phyloP scores from a whole-genome alignment of 805 yeast genomes.

The Wickerhamomyces chambardii region DNA sequence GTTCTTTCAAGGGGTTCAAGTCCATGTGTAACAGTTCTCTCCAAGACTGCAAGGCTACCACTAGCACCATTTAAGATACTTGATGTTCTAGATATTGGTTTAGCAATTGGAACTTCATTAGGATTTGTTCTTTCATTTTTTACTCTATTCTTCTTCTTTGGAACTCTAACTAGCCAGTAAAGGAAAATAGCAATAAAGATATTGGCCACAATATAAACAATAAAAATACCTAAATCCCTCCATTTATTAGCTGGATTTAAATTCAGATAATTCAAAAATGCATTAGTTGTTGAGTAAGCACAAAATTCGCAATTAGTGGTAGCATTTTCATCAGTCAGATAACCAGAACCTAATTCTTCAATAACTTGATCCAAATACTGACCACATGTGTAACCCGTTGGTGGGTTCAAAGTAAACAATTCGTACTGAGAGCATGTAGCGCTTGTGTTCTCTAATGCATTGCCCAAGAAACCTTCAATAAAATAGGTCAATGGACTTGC shows the following conservation, averaged over 20 bases:
- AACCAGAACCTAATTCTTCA: conserved; percentile 18
- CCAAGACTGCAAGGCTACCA: too few relatives aligned
- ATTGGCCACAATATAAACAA: conserved; percentile 39
- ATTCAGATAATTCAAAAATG: conserved; percentile 30
- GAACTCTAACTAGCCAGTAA: conserved; percentile 60
- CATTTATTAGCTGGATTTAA: conserved; percentile 30
- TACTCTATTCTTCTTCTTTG: conserved; percentile 24
- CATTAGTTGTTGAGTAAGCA: conserved; percentile 41
- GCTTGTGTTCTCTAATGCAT: conserved; percentile 41
- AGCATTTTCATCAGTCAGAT: conserved; percentile 18
- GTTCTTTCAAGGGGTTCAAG: neutral
- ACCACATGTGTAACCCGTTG: conserved; percentile 48
- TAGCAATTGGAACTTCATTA: neutral
- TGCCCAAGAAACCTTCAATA: conserved; percentile 42
- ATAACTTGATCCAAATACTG: conserved; percentile 35
- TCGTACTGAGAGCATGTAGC: conserved; percentile 43
- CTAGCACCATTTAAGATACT: neutral
- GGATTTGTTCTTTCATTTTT: neutral
- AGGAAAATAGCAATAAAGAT: conserved; percentile 27
- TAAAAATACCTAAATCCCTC: conserved; percentile 52
- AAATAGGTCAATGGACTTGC: conserved; percentile 63
- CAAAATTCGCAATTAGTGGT: conserved; percentile 50
- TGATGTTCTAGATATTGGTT: neutral
- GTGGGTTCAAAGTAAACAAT: conserved; percentile 38
- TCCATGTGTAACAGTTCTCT: neutral